A percentile compares a stretch with the other conserved stretches of the same genome.
phyloP scores from a whole-genome alignment of 164 flowering plant genomes.

The Nelumbo lutea region DNA sequence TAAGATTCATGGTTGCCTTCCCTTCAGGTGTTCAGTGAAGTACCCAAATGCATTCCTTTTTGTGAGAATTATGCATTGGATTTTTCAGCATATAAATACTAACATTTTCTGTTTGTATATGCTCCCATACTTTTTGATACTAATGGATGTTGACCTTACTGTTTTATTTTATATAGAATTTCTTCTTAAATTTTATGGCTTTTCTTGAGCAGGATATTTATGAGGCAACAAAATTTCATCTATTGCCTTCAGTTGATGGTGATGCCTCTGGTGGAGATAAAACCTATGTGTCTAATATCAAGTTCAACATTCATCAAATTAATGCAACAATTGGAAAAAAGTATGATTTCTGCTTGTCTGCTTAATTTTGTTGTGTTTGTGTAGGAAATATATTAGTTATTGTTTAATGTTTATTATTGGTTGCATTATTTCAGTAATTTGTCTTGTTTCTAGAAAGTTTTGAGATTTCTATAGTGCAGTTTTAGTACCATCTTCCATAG shows the following conservation, averaged over 20 bases:
- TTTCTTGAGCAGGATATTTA: slow-evolving; percentile 70
- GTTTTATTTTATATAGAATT: background rate
- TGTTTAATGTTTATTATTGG: too few relatives aligned
- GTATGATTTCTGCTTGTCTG: slow-evolving; percentile 24
- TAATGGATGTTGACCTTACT: slow-evolving; percentile 1
- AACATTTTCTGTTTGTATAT: background rate
- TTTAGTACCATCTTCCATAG: too few relatives aligned
- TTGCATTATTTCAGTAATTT: slow-evolving; percentile 4
- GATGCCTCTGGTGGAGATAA: slow-evolving; percentile 34
- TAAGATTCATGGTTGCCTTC: background rate
- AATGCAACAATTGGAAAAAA: slow-evolving; percentile 42
- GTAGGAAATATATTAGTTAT: too few relatives aligned
- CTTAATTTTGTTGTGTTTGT: too few relatives aligned
- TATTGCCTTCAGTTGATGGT: slow-evolving; percentile 30
- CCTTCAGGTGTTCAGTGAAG: background rate
- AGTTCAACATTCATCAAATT: slow-evolving; percentile 47
- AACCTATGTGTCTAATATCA: slow-evolving; percentile 37
- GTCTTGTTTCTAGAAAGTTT: background rate
- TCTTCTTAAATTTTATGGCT: background rate
- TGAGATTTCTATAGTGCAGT: background rate
- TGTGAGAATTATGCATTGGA: too few relatives aligned
- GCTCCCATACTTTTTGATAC: background rate
- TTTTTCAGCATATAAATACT: too few relatives aligned
- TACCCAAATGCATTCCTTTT: too few relatives aligned
- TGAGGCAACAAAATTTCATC: slow-evolving; percentile 80